Percentiles rank a stretch among this genome's conserved stretches.
Conservation (phyloP, 2,329 filamentous ascomycete genomes). For the Nemania sp. region DNA sequence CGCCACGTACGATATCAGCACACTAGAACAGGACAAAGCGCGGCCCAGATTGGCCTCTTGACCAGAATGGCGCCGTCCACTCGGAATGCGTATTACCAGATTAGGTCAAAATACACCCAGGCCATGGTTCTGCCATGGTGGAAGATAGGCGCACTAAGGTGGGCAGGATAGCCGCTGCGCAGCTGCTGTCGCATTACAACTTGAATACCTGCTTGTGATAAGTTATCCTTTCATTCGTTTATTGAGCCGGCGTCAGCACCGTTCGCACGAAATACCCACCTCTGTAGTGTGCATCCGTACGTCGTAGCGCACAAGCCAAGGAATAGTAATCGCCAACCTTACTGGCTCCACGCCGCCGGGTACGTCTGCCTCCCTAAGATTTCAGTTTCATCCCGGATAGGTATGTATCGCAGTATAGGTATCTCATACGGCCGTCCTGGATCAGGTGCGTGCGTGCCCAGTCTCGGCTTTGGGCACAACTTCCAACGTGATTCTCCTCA, state of each 20-base stretch:
- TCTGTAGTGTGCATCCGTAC: background rate
- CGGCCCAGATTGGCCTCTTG: background rate
- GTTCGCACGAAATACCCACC: slow-evolving; percentile 7
- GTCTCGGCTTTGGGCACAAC: slow-evolving; percentile 1
- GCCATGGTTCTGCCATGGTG: no score
- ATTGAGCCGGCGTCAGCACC: slow-evolving; percentile 21
- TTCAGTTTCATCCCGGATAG: slow-evolving; percentile 10
- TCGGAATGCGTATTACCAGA: background rate
- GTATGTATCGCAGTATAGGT: no score
- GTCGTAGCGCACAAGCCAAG: slow-evolving; percentile 15
- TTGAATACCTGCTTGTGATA: no score
- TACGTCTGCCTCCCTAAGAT: slow-evolving; percentile 5
- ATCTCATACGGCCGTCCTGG: no score
- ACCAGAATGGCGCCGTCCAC: background rate
- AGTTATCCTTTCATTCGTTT: no score
- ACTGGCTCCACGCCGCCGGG: slow-evolving; percentile 9
- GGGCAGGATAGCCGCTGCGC: no score
- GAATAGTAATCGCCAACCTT: slow-evolving; percentile 22
- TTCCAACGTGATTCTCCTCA: background rate
- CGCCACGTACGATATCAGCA: no score
- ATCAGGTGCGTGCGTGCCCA: background rate
- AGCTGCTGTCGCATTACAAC: no score
- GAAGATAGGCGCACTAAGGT: no score
- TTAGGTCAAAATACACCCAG: no score
- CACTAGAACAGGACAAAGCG: background rate